phyloP scores from a whole-genome alignment of 495 filamentous ascomycete genomes.

The Talaromyces adpressus region DNA sequence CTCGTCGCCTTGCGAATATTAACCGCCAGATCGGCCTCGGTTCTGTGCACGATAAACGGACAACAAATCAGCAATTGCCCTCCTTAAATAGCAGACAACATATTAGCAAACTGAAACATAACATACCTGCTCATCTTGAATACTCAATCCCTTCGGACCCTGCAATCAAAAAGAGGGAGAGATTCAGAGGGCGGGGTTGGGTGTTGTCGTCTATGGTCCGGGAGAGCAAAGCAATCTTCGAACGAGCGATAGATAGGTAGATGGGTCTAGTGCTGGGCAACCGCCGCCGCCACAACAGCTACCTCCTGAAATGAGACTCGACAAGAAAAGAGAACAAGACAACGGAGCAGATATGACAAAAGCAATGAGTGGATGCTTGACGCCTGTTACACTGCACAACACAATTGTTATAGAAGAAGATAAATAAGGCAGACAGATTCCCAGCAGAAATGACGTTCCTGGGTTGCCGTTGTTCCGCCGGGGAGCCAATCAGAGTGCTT shows the following conservation, averaged over 20 bases:
- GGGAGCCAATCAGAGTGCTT: neutral
- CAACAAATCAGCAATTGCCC: conserved; percentile 12
- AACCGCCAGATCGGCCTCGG: conserved; percentile 86
- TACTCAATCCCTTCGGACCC: neutral
- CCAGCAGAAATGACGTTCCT: conserved; percentile 26
- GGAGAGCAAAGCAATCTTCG: neutral
- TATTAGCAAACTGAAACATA: neutral
- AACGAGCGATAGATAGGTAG: neutral
- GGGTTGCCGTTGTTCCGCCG: conserved; percentile 1
- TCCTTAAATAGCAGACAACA: neutral
- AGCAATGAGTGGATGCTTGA: neutral
- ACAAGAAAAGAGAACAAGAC: neutral
- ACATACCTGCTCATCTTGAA: conserved; percentile 39
- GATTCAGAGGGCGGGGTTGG: neutral
- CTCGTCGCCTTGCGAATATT: conserved; percentile 97
- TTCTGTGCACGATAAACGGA: conserved; percentile 41
- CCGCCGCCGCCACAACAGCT: neutral
- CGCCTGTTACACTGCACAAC: neutral
- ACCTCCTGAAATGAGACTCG: neutral
- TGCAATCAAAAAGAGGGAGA: neutral
- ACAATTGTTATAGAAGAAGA: neutral
- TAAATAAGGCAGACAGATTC: conserved; percentile 6
- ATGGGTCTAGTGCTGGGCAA: neutral
- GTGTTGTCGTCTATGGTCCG: neutral
- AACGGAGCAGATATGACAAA: neutral